Conservation (phyloP, 129 eudicot species). For the Cynara cardunculus region DNA sequence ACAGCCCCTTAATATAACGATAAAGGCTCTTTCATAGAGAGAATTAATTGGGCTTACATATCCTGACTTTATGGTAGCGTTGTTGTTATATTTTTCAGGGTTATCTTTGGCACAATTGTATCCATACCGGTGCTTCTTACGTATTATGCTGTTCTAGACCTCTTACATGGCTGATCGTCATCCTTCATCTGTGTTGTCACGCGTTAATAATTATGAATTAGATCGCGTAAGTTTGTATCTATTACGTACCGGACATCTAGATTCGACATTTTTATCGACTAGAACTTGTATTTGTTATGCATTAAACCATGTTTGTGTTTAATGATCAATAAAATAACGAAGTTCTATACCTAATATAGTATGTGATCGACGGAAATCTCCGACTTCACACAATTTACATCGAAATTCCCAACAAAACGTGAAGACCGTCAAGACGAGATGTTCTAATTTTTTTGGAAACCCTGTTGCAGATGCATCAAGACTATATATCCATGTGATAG, state of each 20-base stretch:
- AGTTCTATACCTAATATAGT: background rate
- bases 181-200: background rate
- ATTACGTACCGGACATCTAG: background rate
- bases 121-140: conserved; percentile 48
- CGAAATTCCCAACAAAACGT: background rate
- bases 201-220: background rate
- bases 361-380: background rate
- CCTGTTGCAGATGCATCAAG: background rate
- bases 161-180: background rate
- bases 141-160: conserved; percentile 32
- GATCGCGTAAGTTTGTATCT: background rate
- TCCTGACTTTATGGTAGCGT: background rate
- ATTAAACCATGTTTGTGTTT: background rate
- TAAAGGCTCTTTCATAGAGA: background rate
- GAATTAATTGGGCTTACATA: background rate
- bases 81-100: conserved; percentile 33
- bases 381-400: background rate
- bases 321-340: background rate
- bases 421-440: background rate
- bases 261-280: background rate
- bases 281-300: background rate
- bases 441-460: background rate
- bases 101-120: conserved; percentile 46
- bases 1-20: no score
- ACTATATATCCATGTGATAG: background rate